phyloP scores from a whole-genome alignment of 164 flowering plant species.

The Annona squamosa region DNA sequence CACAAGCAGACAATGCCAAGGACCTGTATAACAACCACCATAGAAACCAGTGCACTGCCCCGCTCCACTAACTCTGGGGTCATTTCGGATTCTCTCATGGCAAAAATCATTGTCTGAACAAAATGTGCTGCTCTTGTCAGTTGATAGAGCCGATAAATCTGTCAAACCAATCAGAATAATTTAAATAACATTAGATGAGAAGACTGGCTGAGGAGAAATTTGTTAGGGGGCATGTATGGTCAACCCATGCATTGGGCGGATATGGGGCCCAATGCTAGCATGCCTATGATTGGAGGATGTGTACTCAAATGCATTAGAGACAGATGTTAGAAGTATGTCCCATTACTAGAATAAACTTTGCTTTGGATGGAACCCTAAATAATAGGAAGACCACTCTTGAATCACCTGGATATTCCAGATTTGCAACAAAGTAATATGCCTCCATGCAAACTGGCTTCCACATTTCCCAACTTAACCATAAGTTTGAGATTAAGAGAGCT shows the following conservation, averaged over 20 bases:
- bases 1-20: conserved; percentile 77
- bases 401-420: neutral
- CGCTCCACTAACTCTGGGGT: conserved; percentile 43
- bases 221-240: neutral
- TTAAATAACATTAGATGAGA: neutral
- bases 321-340: too few relatives aligned
- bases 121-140: conserved; percentile 58
- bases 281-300: neutral
- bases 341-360: neutral
- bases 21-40: conserved; percentile 55
- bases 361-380: neutral
- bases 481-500: neutral
- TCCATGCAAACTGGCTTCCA: neutral
- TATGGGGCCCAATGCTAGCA: neutral
- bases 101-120: conserved; percentile 49
- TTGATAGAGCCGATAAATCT: conserved; percentile 82
- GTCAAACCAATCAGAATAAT: conserved; percentile 19
- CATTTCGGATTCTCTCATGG: conserved; percentile 34
- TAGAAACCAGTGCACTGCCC: conserved; percentile 42
- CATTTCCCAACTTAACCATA: neutral
- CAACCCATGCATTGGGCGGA: neutral
- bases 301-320: neutral
- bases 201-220: neutral
- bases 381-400: too few relatives aligned
- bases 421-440: neutral